phyloP scores from a whole-genome alignment of 108 stramenopile species.

The Fistulifera pelliculosa region DNA sequence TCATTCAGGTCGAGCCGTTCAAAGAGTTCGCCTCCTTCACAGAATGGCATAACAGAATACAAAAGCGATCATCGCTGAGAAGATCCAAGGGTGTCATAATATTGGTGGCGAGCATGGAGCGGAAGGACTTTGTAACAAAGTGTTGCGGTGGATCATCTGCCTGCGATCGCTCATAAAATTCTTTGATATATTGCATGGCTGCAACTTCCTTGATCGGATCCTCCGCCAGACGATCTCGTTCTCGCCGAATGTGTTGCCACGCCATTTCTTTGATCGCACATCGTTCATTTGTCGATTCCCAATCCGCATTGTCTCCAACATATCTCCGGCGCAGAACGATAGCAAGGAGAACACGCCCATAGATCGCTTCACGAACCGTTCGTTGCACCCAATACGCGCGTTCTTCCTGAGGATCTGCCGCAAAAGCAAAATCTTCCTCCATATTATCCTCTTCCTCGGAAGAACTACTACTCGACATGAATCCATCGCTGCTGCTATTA shows the following conservation, averaged over 20 bases:
- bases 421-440: not conserved
- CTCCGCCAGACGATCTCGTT: slow-evolving; percentile 58
- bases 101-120: slow-evolving; percentile 44
- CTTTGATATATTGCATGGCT: slow-evolving; percentile 67
- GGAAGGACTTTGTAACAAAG: slow-evolving; percentile 26
- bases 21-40: slow-evolving; percentile 83
- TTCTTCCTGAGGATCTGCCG: slow-evolving; percentile 3
- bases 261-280: slow-evolving; percentile 82
- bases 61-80: slow-evolving; percentile 72
- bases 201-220: slow-evolving; percentile 81
- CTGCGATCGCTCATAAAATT: slow-evolving; percentile 6
- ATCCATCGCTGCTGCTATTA: not conserved
- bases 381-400: slow-evolving; percentile 78
- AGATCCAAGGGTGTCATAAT: slow-evolving; percentile 76
- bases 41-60: slow-evolving; percentile 86
- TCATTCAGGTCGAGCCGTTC: slow-evolving; percentile 64
- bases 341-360: slow-evolving; percentile 68
- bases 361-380: slow-evolving; percentile 73
- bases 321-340: slow-evolving; percentile 34
- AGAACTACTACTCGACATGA: too few relatives aligned
- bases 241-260: slow-evolving; percentile 62
- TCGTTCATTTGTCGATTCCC: slow-evolving; percentile 65
- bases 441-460: not conserved
- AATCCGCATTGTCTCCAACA: slow-evolving; percentile 33
- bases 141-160: slow-evolving; percentile 8